These are phyloP conservation scores for Rhodosporidiobolus sp. DNA, from an alignment of 768 basidiomycete genomes.

Conservation along the genomic window DNA sequence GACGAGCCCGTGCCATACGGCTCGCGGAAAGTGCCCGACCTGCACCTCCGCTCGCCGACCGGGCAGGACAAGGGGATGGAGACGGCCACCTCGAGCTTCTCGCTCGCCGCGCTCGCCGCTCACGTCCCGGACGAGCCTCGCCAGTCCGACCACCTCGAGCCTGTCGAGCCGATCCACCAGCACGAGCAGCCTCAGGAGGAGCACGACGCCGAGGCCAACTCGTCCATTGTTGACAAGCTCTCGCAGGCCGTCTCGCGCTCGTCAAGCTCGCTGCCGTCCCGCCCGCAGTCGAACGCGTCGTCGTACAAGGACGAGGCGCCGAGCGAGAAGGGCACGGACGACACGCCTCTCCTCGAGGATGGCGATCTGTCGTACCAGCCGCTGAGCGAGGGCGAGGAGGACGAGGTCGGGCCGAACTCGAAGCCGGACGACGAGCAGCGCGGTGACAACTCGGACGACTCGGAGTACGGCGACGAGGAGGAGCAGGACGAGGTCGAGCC, in stretches of 20 bases:
- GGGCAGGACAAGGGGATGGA: conserved; percentile 6
- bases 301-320: not conserved
- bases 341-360: conserved; percentile 9
- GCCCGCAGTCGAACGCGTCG: conserved; percentile 8
- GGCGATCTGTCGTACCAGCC: not conserved
- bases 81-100: conserved; percentile 22
- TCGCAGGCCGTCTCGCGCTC: not conserved
- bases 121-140: conserved; percentile 5
- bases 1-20: not conserved
- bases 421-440: not conserved
- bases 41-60: not conserved
- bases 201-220: not conserved
- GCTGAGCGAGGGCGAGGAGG: conserved; percentile 1
- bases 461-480: conserved; percentile 5
- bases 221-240: conserved; percentile 22
- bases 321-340: conserved; percentile 15
- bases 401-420: not conserved
- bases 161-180: not conserved
- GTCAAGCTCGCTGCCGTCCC: not conserved
- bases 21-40: not conserved
- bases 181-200: not conserved
- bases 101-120: conserved; percentile 24
- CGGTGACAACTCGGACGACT: not conserved
- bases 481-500: not conserved
- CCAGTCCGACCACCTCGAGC: not conserved